Evolutionary conservation across 768 basidiomycete species (phyloP), one percentile per base, ranked within the genome.

Genomic region (Piloderma croceum): DNA sequence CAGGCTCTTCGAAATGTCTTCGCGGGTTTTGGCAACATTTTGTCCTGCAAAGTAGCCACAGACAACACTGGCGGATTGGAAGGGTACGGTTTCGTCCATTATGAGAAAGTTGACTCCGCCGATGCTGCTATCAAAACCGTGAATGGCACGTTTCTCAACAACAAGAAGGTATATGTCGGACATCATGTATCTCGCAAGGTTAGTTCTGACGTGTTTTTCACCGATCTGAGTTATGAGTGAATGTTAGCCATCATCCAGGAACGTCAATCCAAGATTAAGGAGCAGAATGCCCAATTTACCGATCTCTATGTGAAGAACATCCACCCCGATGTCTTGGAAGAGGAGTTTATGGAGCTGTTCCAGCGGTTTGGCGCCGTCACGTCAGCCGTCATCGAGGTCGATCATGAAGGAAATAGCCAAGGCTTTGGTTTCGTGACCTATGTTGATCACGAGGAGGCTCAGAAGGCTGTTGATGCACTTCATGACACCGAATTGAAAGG

Each of bases 141-240:
- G 60, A 96, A 99, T 61, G 92, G 94, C 50, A 99, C 98, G 96
- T 65, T 99, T 51, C 73, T 99, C 61, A 98, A 98, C 67, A 96
- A 99, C 74, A 97, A 96, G 71, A 97, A 98, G 73, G 96, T 99
- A 50, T 99, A 83, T 54, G 96, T 99, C 50, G 96, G 96, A 41
- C 78, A 91, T 58, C 94, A 99, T 68, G 87, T 98, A 60, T 90
- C 91, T 46, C 89, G 90, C 75, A 96, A 94, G 83, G 86, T 83
- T 19, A 13, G 71, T 61, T 6, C 9, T 5, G 9, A 17, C 22
- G 18, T 17, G 18, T n/a, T n/a, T n/a, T n/a, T n/a, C n/a, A n/a
- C n/a, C n/a, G n/a, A n/a, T n/a, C n/a, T n/a, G n/a, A n/a, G n/a
- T n/a, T n/a, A n/a, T n/a, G n/a, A n/a, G n/a, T n/a, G n/a, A n/a